Base-by-base conservation (phyloP, 176 grass and related monocot species). In the Secale cereale region DNA sequence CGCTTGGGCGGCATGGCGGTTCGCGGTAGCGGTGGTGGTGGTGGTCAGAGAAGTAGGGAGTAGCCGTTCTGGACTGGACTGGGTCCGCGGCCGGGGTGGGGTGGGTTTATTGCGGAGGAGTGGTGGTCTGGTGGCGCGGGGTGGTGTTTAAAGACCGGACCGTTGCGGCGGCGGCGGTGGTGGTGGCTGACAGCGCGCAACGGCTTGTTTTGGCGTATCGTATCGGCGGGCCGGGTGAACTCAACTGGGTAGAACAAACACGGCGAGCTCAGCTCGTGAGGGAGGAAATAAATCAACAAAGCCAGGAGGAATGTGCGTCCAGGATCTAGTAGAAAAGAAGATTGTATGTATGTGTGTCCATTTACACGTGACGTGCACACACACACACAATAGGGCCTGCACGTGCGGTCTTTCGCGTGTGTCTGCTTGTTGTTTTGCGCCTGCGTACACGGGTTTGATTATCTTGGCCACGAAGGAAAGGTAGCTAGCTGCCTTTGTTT, bases 1-100 rank as follows among this genome's bases (percentile, higher is more conserved):
- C 87, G 87, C 82, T 89, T 89, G 3, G 82, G 76, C 87, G 87
- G 68, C 87, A 89, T 89, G 65, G 73, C 76, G 33, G 15, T 20
- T 4, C 29, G 29, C 14, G 61, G 43, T 1, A 7, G 30, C 30
- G 30, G 30, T 31, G 30, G 30, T 3, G 30, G 36, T 4, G 11
- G 17, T 3, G 22, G 67, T 70, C 33, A 28, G 13, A 31, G 33
- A 1, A 11, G 8, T 39, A 0, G 29, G 16, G 25, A 64, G 73
- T 61, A 88, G 87, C 81, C 86, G 86, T 82, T 82, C 59, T 50
- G 36, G 48, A 36, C 59, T 50, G 36, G 48, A 36, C 59, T 27
- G 45, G 72, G 59, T n/a, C 66, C 37, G 56, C 16, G 52, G 83
- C 45, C 19, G 1, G 45, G 28, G 6, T 0, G 74, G 43, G 16